Evolutionary conservation across 805 yeast genomes (phyloP), one percentile per base, ranked within the genome.

Genomic region (Saccharomycopsis fermentans): DNA sequence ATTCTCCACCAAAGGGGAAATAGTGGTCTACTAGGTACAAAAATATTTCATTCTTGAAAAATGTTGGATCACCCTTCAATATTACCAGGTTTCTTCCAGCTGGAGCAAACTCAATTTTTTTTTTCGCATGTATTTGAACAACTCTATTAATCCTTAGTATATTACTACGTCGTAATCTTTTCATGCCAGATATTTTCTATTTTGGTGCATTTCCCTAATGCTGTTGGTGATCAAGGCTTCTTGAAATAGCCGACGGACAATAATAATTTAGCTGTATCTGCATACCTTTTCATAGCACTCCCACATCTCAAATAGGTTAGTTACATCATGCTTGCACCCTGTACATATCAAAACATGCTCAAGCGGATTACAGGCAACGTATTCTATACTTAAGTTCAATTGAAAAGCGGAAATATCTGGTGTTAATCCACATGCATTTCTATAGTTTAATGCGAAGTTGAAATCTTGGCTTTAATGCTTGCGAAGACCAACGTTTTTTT

Each of bases 141-240:
- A 8, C 14, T n/a, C 14, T 8, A 36, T 36, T 8, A 36, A 36
- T n/a, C 14, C 14, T 8, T n/a, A 36, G 39, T 8, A 36, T 36
- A 36, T 36, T 8, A 8, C 14, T 36, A 36, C n/a, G 39, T n/a
- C 3, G 17, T 36, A 14, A 8, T 36, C 14, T 36, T 36, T 36
- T 36, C 14, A 8, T 8, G 39, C n/a, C 39, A 36, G 14, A 36
- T 36, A n/a, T 36, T 36, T 36, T n/a, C 39, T 36, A 8, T 36
- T 36, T 36, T 36, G 14, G 39, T 36, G 39, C 39, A 36, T 36
- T 36, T 36, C 39, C 8, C n/a, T 36, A 36, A n/a, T 36, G 14
- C 39, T 8, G 4, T 34, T n/a, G n/a, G n/a, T 36, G 39, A 36
- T 36, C 39, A 36, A n/a, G 55, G 48, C 60, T 52, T 62, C 56